Evolutionary conservation across 371 early-diverging fungal genomes (phyloP).

Genomic region (Mortierella sp.): DNA sequence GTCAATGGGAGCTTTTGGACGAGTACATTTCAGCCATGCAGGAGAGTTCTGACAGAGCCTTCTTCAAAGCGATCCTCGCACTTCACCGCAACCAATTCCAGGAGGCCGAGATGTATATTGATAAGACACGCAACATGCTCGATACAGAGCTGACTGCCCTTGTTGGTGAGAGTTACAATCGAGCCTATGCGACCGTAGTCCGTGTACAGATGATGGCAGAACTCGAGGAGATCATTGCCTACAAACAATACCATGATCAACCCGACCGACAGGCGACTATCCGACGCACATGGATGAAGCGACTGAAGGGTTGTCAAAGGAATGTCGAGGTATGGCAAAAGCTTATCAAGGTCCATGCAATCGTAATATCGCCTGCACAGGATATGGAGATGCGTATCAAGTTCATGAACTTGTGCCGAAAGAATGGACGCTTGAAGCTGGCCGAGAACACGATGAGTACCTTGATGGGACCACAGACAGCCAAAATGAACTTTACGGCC

Average conservation of each 20-base stretch:
- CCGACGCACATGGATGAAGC: slow-evolving; percentile 90
- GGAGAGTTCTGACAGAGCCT: slow-evolving; percentile 74
- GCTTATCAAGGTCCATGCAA: slow-evolving; percentile 87
- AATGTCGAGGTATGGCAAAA: slow-evolving; percentile 97
- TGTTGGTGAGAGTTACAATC: slow-evolving; percentile 95
- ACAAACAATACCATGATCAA: slow-evolving; percentile 84
- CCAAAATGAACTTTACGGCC: slow-evolving; percentile 51
- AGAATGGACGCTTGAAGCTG: slow-evolving; percentile 85
- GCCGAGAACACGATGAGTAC: slow-evolving; percentile 83
- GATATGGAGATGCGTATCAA: slow-evolving; percentile 97
- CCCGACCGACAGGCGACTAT: slow-evolving; percentile 82
- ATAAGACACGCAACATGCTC: slow-evolving; percentile 84
- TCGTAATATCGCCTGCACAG: slow-evolving; percentile 90
- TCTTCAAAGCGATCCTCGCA: slow-evolving; percentile 87
- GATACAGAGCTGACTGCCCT: slow-evolving; percentile 91
- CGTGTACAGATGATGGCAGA: slow-evolving; percentile 98
- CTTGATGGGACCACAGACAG: slow-evolving; percentile 65
- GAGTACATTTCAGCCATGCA: slow-evolving; percentile 87
- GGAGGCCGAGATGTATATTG: slow-evolving; percentile 81
- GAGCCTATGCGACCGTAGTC: slow-evolving; percentile 86
- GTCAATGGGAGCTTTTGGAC: slow-evolving; percentile 92
- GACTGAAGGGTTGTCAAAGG: slow-evolving; percentile 88
- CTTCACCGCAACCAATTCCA: slow-evolving; percentile 82
- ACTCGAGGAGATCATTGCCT: slow-evolving; percentile 94
- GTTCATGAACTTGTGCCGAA: slow-evolving; percentile 94